phyloP scores from a whole-genome alignment of 2,329 filamentous ascomycete genomes.

The Didymellaceae sp. region DNA sequence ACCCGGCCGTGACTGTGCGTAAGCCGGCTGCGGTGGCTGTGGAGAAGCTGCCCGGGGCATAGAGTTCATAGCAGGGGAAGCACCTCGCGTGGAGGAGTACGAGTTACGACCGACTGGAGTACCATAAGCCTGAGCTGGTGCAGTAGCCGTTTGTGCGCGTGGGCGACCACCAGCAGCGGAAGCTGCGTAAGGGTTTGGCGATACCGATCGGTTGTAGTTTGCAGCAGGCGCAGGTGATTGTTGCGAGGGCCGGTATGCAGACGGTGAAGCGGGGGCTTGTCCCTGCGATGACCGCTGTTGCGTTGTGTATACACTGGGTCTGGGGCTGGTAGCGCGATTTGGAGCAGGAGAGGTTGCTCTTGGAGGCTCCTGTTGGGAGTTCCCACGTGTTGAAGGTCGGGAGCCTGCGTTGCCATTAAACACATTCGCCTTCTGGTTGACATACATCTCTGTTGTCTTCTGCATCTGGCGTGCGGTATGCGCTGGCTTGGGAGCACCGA shows the following conservation, averaged over 20 bases:
- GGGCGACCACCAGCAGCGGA: conserved; percentile 40
- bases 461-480: conserved; percentile 96
- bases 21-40: conserved; percentile 51
- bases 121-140: conserved; percentile 43
- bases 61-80: conserved; percentile 48
- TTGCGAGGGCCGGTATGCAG: conserved; percentile 16
- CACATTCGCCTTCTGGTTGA: conserved; percentile 80
- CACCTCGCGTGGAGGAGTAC: conserved; percentile 48
- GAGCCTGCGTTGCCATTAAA: conserved; percentile 62
- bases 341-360: conserved; percentile 71
- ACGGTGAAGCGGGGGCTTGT: conserved; percentile 18
- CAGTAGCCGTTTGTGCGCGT: conserved; percentile 49
- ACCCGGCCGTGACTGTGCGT: conserved; percentile 36
- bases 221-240: conserved; percentile 22
- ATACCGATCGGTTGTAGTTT: conserved; percentile 42
- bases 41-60: conserved; percentile 52
- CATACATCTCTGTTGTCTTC: conserved; percentile 88
- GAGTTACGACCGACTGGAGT: conserved; percentile 42
- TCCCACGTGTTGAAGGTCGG: conserved; percentile 64
- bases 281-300: conserved; percentile 23
- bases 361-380: conserved; percentile 52
- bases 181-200: conserved; percentile 68
- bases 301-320: conserved; percentile 59
- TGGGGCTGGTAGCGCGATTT: conserved; percentile 63
- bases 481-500: conserved; percentile 89